Evolutionary conservation across 768 basidiomycete species (phyloP).

Genomic region (Trametes elegans): DNA sequence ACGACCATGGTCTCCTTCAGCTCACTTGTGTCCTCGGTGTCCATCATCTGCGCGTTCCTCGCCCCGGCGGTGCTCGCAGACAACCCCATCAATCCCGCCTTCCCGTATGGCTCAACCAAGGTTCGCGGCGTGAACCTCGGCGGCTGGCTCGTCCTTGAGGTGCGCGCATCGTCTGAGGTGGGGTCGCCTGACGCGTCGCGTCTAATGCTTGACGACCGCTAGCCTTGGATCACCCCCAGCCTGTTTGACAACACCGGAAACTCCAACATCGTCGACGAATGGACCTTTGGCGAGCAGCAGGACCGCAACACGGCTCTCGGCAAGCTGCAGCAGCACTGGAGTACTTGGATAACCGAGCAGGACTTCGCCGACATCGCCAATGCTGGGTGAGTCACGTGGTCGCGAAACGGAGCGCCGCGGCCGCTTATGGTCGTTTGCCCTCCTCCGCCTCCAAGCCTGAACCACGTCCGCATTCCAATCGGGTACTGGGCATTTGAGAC

Average conservation of each 20-base stretch:
- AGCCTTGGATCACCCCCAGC: constrained; percentile 79
- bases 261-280: constrained; percentile 66
- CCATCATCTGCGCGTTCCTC: constrained; percentile 29
- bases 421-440: constrained; percentile 1
- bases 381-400: constrained; percentile 54
- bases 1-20: constrained; percentile 21
- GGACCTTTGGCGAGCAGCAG: constrained; percentile 71
- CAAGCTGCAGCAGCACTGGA: constrained; percentile 68
- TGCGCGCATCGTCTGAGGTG: constrained; percentile 23
- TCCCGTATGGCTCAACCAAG: constrained; percentile 70
- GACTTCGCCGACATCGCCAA: constrained; percentile 76
- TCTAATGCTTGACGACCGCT: constrained; percentile 6
- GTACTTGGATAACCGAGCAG: constrained; percentile 70
- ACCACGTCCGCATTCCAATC: constrained; percentile 81
- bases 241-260: constrained; percentile 68
- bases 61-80: constrained; percentile 23
- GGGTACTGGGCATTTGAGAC: constrained; percentile 93
- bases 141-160: constrained; percentile 58
- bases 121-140: constrained; percentile 86
- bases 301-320: constrained; percentile 44
- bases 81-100: constrained; percentile 47
- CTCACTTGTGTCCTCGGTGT: constrained; percentile 9
- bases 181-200: not conserved
- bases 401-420: constrained; percentile 7
- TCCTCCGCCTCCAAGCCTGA: constrained; percentile 51